Evolutionary conservation across 2,329 filamentous ascomycete species (phyloP).

Genomic region (Fusarium sterilihyphosum): DNA sequence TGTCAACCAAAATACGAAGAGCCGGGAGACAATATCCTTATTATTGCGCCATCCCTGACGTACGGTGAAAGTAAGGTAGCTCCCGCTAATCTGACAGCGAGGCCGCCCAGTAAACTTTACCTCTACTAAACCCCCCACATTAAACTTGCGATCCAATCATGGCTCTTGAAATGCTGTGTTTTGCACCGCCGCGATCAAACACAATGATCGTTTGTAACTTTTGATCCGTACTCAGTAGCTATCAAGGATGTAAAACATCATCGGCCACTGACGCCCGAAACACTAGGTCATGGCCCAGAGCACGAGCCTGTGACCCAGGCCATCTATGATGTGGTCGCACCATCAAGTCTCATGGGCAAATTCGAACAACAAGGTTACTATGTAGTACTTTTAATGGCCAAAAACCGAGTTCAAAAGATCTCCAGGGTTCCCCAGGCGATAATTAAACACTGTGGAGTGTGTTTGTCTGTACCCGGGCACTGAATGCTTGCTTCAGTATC

Average conservation of each 20-base stretch:
- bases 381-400: neutral
- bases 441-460: constrained; percentile 2
- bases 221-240: neutral
- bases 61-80: neutral
- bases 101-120: constrained; percentile 24
- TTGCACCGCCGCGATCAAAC: constrained; percentile 15
- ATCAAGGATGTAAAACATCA: neutral
- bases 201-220: neutral
- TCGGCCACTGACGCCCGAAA: constrained; percentile 1
- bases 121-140: neutral
- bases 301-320: constrained; percentile 4
- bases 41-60: constrained; percentile 20
- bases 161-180: neutral
- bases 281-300: constrained; percentile 1
- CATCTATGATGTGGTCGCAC: constrained; percentile 2
- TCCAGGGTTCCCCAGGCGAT: constrained; percentile 20
- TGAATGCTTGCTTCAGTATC: neutral
- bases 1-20: constrained; percentile 2
- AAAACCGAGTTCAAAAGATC: constrained; percentile 8
- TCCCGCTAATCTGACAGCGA: constrained; percentile 33
- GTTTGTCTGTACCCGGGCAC: neutral
- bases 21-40: neutral
- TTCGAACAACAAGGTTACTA: neutral
- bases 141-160: neutral
- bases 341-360: constrained; percentile 1